These are phyloP conservation scores for Agastache rugosa DNA, from an alignment of 257 asterid species.

Conservation along the genomic window DNA sequence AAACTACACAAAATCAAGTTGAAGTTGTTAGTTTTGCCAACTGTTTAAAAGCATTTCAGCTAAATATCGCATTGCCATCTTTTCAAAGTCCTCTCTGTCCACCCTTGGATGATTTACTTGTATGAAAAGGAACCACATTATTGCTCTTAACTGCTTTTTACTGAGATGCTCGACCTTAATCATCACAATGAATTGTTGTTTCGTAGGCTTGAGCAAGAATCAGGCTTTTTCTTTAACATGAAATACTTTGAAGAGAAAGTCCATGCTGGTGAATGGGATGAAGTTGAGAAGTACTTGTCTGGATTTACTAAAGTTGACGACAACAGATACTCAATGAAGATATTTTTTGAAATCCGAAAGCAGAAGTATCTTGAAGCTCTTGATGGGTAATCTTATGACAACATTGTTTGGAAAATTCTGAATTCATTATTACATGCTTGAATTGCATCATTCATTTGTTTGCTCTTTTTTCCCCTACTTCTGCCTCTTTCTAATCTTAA, in stretches of 20 bases:
- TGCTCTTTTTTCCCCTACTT: neutral
- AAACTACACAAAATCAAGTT: slow-evolving; percentile 8
- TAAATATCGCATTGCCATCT: neutral
- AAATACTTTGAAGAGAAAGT: slow-evolving; percentile 96
- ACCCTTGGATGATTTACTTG: neutral
- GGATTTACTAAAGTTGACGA: slow-evolving; percentile 97
- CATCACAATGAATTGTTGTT: slow-evolving; percentile 13
- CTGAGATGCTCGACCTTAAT: slow-evolving; percentile 10
- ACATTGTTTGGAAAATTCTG: neutral
- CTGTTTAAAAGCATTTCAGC: slow-evolving; percentile 10
- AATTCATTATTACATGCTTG: neutral
- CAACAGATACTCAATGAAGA: slow-evolving; percentile 96
- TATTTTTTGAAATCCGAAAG: slow-evolving; percentile 92
- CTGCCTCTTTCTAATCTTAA: neutral
- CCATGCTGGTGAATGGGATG: slow-evolving; percentile 98
- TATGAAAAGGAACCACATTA: slow-evolving; percentile 7
- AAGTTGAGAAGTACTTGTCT: slow-evolving; percentile 94
- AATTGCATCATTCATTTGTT: neutral
- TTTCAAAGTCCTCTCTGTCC: neutral
- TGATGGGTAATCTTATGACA: slow-evolving; percentile 62
- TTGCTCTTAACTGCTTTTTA: slow-evolving; percentile 6
- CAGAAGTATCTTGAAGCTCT: slow-evolving; percentile 99
- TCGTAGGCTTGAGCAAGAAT: slow-evolving; percentile 95
- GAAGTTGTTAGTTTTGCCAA: slow-evolving; percentile 24
- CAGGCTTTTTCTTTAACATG: slow-evolving; percentile 95